Base-by-base conservation (phyloP, 495 filamentous ascomycete species). In the Aspergillus nanangensis region DNA sequence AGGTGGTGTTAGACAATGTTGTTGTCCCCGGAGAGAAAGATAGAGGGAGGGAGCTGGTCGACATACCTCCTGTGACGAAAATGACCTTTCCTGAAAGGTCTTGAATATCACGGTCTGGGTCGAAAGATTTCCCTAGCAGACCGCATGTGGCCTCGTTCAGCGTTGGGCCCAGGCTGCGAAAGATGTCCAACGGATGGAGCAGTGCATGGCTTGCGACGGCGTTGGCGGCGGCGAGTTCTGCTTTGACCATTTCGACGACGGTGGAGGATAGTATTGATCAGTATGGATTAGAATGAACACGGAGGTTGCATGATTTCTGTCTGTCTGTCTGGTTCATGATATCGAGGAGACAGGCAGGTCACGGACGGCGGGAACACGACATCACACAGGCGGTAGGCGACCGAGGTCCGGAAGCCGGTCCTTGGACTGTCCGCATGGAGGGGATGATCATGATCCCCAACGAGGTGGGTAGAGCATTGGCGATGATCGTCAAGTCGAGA, bases 51-150 rank as follows among this genome's bases (percentile, higher is more conserved):
- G 22, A 20, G 4, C 17, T 21, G 33, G 21, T 23, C 18, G 21
- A 44, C 55, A 37, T 56, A 80, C 80, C 80, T 29, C 79, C 83
- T 14, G 82, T 87, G 14, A 87, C 65, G 13, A 85, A 58, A 27
- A 86, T 72, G 11, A 82, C 74, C 52, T 77, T 83, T 24, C 71
- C 78, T 1, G 69, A 50, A 7, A 85, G 70, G 42, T 74, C 64
- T 5, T 71, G 62, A 25, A 87, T 82, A 45, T 84, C 81, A 34
- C 58, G 70, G 13, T 77, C 68, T 0, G 82, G 77, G 10, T 69
- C 51, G 57, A 81, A 83, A 5, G 58, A 62, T 3, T 54, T 50
- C 7, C 70, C 69, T 17, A 69, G 32, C 8, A 67, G 33, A 8
- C 70, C 70, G 22, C 62, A 55, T 0, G 67, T 72, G 34, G 61